phyloP scores from a whole-genome alignment of 2,329 filamentous ascomycete species.

The Dactylellina leptospora region DNA sequence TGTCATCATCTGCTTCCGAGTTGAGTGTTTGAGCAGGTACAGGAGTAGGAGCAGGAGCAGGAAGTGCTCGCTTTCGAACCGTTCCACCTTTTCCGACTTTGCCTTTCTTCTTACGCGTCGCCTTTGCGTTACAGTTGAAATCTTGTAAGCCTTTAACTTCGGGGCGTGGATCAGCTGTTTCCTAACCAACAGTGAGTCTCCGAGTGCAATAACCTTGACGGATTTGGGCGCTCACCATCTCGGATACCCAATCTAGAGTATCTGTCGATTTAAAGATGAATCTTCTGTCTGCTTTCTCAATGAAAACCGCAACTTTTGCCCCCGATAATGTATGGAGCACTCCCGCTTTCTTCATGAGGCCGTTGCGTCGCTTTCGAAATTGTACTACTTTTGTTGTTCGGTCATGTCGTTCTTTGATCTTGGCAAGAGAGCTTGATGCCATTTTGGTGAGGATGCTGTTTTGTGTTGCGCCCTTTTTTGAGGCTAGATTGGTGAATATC shows the following conservation, averaged over 20 bases:
- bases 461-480: background rate
- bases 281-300: slow-evolving; percentile 7
- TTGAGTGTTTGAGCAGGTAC: no score
- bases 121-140: background rate
- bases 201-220: no score
- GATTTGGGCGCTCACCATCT: slow-evolving; percentile 17
- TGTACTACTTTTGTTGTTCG: background rate
- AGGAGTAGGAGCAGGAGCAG: no score
- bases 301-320: slow-evolving; percentile 3
- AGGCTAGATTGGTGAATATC: no score
- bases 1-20: no score
- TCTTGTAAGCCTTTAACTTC: background rate
- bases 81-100: background rate
- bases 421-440: background rate
- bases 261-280: slow-evolving; percentile 11
- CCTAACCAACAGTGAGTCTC: no score
- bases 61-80: no score
- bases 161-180: no score
- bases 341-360: background rate
- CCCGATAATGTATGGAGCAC: background rate
- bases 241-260: slow-evolving; percentile 1
- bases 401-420: background rate
- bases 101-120: background rate
- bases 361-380: background rate
- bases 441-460: background rate